phyloP scores from a whole-genome alignment of 352 stramenopile genomes.

The Phytophthora chlamydospora region DNA sequence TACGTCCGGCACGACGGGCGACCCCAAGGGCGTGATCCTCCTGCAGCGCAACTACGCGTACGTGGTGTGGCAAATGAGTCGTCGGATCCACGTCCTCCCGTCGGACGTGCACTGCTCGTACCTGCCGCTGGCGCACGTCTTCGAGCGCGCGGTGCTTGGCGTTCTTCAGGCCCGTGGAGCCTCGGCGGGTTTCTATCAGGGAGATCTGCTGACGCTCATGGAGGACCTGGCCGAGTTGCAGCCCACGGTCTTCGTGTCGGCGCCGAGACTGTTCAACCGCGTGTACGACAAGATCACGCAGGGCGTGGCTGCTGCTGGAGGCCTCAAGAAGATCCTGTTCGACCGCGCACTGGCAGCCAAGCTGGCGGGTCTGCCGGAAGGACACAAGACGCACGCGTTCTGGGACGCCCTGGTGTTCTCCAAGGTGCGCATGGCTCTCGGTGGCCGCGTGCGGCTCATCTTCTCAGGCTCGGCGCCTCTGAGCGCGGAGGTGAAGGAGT shows the following conservation, averaged over 20 bases:
- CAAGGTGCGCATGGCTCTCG: conserved; percentile 90
- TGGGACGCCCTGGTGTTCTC: conserved; percentile 95
- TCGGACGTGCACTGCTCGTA: conserved; percentile 94
- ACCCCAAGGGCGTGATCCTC: conserved; percentile 95
- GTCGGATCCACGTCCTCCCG: conserved; percentile 26
- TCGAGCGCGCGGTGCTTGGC: conserved; percentile 91
- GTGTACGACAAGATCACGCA: conserved; percentile 94
- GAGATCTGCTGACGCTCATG: conserved; percentile 90
- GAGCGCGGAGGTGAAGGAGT: conserved; percentile 90
- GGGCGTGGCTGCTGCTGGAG: conserved; percentile 45
- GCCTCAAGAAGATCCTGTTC: conserved; percentile 59
- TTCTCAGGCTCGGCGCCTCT: conserved; percentile 93
- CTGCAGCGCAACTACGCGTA: conserved; percentile 73
- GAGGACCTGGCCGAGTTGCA: conserved; percentile 92
- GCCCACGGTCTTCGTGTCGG: conserved; percentile 91
- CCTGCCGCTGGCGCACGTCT: conserved; percentile 96
- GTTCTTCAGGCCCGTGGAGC: conserved; percentile 85
- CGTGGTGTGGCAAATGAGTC: conserved; percentile 20
- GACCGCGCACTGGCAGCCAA: conserved; percentile 50
- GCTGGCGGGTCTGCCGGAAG: conserved; percentile 37
- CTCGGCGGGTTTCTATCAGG: conserved; percentile 74
- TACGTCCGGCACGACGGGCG: conserved; percentile 93
- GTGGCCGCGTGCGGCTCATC: conserved; percentile 88
- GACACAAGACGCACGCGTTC: conserved; percentile 56
- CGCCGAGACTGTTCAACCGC: conserved; percentile 94